A percentile compares a stretch with the other conserved stretches of the same genome.
These are phyloP conservation scores for Dactylis glomerata DNA, from an alignment of 176 grass and related monocot genomes.

Conservation along the genomic window DNA sequence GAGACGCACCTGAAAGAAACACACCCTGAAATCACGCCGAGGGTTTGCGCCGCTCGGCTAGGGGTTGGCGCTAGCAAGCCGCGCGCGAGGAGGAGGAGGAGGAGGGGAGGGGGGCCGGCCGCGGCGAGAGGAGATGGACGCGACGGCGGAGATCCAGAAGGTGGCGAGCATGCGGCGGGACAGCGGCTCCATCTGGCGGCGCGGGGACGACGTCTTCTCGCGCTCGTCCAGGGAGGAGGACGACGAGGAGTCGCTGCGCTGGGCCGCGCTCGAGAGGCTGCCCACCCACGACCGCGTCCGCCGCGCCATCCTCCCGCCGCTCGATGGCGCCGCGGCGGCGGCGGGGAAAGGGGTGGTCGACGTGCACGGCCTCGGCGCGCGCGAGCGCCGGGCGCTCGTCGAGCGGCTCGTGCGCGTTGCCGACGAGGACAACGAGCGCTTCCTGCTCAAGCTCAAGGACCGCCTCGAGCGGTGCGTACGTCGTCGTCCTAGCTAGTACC, in stretches of 20 bases:
- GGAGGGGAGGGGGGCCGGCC: background rate
- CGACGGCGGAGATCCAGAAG: conserved; percentile 39
- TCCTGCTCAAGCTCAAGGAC: conserved; percentile 93
- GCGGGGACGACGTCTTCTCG: conserved; percentile 62
- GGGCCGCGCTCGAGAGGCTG: conserved; percentile 86
- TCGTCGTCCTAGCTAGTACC: background rate
- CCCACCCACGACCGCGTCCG: conserved; percentile 81
- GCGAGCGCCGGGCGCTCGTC: conserved; percentile 46
- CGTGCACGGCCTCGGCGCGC: conserved; percentile 43
- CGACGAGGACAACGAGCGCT: conserved; percentile 83
- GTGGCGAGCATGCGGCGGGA: conserved; percentile 47
- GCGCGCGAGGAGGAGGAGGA: background rate
- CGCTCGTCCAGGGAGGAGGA: conserved; percentile 75
- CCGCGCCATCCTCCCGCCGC: conserved; percentile 49
- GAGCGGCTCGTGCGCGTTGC: conserved; percentile 71
- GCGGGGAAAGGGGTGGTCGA: conserved; percentile 44
- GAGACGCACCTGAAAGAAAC: background rate
- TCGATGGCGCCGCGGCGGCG: background rate
- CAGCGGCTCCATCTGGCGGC: conserved; percentile 53
- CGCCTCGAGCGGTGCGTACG: conserved; percentile 54
- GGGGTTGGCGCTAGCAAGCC: background rate
- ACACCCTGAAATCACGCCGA: background rate
- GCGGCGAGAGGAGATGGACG: conserved; percentile 32
- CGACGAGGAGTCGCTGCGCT: conserved; percentile 86
- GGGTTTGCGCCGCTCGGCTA: background rate